Evolutionary conservation across 2,329 filamentous ascomycete genomes (phyloP), one percentile per base, ranked within the genome.

Genomic region (Zalaria sp.): DNA sequence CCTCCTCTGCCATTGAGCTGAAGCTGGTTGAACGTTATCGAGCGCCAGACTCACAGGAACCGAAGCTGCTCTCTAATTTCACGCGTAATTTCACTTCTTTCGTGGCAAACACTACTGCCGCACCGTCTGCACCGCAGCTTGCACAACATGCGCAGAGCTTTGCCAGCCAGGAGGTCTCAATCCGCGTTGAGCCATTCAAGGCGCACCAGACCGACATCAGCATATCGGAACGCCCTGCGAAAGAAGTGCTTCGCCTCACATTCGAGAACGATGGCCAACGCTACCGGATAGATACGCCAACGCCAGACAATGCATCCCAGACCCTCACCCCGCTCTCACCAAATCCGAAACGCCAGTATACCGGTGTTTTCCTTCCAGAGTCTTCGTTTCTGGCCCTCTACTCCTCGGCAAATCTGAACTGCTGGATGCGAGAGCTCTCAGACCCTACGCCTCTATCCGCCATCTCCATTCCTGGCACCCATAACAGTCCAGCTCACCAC

Each of bases 401-500:
- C 62, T 84, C 79, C 47, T 86, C 79, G 4, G 72, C 79, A 10
- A 71, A 77, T 41, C 72, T 88, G 39, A 58, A 77, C 47, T 64
- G 69, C 41, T 94, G 91, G 91, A 96, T 96, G 88, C 63, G 69
- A 43, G 71, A 79, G 46, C 70, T 96, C 35, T 68, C 72, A 46
- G 75, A 88, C 53, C 71, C 77, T 18, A 81, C 77, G 40, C 78
- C 85, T 1, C 68, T 96, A 4, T 83, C 84, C 1, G 73, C 81
- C 3, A 75, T 98, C 39, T 91, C 83, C 39, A 91, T 96, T 47
- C 91, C 91, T 0, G 91, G 91, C 48, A 95, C 91, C 0, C 91
- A 98, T 68, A 96, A 98, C 65, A 85, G 83, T 11, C 85, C 91
- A 5, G 93, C 88, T 6, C 81, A 76, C 64, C 73, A 93, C 67